phyloP scores from a whole-genome alignment of 208 protist species.

The Leishmania turanica region DNA sequence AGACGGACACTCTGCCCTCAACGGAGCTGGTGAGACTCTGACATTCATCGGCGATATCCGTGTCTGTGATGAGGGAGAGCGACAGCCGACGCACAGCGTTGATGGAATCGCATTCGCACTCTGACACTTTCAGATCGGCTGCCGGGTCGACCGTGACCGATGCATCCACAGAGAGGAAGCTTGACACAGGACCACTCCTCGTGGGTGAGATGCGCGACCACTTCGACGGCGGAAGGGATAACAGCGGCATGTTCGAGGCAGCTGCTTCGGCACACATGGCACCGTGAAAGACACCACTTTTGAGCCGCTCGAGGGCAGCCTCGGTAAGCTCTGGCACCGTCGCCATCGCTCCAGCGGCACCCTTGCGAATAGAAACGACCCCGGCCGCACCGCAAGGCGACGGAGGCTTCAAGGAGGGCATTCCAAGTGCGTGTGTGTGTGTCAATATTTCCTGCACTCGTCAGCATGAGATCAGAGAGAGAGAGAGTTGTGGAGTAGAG shows the following conservation, averaged over 20 bases:
- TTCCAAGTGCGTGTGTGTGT: background rate
- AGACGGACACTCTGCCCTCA: slow-evolving; percentile 3
- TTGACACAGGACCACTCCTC: background rate
- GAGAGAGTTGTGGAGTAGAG: background rate
- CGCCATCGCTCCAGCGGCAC: no score
- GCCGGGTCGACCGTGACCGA: background rate
- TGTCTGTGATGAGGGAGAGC: slow-evolving; percentile 19
- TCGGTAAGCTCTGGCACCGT: background rate
- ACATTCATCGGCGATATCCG: slow-evolving; percentile 28
- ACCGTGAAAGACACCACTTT: background rate
- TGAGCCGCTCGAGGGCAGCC: background rate
- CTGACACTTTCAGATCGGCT: background rate
- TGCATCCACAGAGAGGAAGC: background rate
- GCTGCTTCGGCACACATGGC: background rate
- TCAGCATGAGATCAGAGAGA: background rate
- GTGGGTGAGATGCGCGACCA: slow-evolving; percentile 1
- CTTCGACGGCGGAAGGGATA: slow-evolving; percentile 4
- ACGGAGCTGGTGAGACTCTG: background rate
- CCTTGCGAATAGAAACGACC: background rate
- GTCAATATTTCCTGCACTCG: background rate
- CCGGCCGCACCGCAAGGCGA: background rate
- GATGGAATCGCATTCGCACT: background rate
- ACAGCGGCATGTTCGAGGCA: background rate
- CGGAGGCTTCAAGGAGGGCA: background rate
- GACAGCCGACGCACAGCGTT: background rate